A percentile compares a stretch with the other conserved stretches of the same genome.
Evolutionary conservation across 2,329 filamentous ascomycete species (phyloP).

Genomic region (Neoascochyta sp.): DNA sequence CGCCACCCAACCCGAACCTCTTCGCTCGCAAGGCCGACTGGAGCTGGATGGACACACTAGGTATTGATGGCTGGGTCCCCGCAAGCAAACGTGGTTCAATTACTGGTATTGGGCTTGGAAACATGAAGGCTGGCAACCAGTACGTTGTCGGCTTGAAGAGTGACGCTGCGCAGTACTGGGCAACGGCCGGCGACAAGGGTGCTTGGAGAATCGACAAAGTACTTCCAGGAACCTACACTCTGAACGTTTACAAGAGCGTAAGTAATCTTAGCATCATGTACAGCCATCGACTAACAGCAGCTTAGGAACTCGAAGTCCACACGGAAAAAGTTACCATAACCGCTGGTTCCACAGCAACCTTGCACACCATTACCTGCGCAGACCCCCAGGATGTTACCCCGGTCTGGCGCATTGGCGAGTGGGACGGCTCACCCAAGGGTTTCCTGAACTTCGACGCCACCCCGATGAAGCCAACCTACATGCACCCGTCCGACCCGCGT

Average conservation of each 20-base stretch:
- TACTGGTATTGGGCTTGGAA: constrained; percentile 28
- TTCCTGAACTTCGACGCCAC: constrained; percentile 54
- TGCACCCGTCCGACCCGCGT: constrained; percentile 40
- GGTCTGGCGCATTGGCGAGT: constrained; percentile 61
- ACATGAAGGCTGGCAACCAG: constrained; percentile 40
- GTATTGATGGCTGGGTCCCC: constrained; percentile 21
- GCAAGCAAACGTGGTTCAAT: constrained; percentile 16
- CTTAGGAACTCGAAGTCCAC: constrained; percentile 24
- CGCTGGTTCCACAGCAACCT: constrained; percentile 46
- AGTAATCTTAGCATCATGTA: neutral
- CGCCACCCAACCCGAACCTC: constrained; percentile 34
- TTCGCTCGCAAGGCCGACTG: constrained; percentile 22
- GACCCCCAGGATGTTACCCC: constrained; percentile 45
- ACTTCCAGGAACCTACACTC: constrained; percentile 61
- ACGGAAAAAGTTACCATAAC: constrained; percentile 42
- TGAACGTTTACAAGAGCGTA: constrained; percentile 56
- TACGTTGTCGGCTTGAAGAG: constrained; percentile 41
- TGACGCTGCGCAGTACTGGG: constrained; percentile 40
- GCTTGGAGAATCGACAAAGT: constrained; percentile 59
- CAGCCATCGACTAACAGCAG: neutral
- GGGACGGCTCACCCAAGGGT: constrained; percentile 55
- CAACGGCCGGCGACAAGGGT: constrained; percentile 16
- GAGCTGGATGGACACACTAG: constrained; percentile 20
- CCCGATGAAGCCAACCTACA: constrained; percentile 43
- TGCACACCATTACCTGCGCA: constrained; percentile 49